These are phyloP conservation scores for Hymenoscyphus occultus DNA, from an alignment of 2,329 filamentous ascomycete species.

Conservation along the genomic window DNA sequence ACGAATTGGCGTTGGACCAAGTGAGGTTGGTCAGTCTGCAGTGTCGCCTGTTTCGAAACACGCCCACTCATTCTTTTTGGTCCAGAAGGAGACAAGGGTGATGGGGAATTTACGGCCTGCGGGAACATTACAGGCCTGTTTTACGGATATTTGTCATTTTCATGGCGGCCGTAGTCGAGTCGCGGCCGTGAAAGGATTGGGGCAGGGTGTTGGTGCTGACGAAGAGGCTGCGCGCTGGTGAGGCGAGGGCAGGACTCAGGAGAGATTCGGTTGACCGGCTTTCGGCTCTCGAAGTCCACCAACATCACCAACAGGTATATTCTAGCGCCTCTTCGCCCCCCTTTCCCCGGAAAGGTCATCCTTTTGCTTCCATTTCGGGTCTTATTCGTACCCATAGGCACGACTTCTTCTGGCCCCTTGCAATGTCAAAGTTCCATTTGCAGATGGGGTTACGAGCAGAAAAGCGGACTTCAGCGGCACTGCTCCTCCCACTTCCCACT, in stretches of 20 bases:
- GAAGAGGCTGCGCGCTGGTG: neutral
- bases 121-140: neutral
- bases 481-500: neutral
- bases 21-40: neutral
- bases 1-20: neutral
- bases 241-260: neutral
- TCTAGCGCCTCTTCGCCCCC: neutral
- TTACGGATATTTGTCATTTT: neutral
- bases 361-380: neutral
- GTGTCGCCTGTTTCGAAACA: slow-evolving; percentile 6
- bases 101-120: neutral
- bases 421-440: neutral
- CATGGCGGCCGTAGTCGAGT: neutral
- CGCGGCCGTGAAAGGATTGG: neutral
- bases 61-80: neutral
- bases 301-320: neutral
- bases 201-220: neutral
- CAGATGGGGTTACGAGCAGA: neutral
- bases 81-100: neutral
- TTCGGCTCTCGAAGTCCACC: neutral
- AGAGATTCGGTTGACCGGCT: neutral
- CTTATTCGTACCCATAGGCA: neutral
- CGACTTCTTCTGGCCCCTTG: neutral
- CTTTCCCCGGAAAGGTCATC: neutral
- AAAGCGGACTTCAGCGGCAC: neutral